Conservation (phyloP, 2,329 filamentous ascomycete species). For the Exophiala sp. region DNA sequence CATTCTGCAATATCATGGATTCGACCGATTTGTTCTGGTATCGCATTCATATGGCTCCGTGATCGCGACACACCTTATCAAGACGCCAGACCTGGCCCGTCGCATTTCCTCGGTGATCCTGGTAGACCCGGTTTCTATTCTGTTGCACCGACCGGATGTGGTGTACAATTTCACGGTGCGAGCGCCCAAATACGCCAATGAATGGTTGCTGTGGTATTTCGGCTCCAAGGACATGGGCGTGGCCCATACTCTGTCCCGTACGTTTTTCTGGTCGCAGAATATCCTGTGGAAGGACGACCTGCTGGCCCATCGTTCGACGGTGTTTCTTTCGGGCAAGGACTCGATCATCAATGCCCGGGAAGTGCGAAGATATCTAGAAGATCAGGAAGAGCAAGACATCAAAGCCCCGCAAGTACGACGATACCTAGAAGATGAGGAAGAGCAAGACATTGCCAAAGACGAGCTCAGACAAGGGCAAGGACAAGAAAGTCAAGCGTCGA, state of each 20-base stretch:
- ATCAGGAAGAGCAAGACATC: neutral
- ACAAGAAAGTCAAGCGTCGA: neutral
- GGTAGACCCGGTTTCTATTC: constrained; percentile 58
- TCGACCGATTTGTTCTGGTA: constrained; percentile 54
- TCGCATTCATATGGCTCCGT: constrained; percentile 62
- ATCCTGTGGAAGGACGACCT: constrained; percentile 51
- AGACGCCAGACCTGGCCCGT: constrained; percentile 41
- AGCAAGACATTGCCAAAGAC: neutral
- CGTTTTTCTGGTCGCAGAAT: constrained; percentile 68
- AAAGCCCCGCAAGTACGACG: constrained; percentile 7
- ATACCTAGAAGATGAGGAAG: constrained; percentile 2
- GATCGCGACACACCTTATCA: constrained; percentile 57
- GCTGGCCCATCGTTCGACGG: constrained; percentile 6
- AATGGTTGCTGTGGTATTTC: constrained; percentile 66
- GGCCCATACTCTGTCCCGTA: constrained; percentile 56
- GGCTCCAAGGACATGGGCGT: constrained; percentile 62
- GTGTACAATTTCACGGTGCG: constrained; percentile 63
- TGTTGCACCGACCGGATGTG: constrained; percentile 64
- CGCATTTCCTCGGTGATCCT: constrained; percentile 47
- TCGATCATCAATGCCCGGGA: constrained; percentile 14
- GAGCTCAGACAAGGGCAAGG: neutral
- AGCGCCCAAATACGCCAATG: constrained; percentile 53
- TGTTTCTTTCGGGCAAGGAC: constrained; percentile 20
- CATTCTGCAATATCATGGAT: constrained; percentile 55
- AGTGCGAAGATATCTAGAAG: constrained; percentile 10